Percentiles rank a stretch among this genome's conserved stretches.
phyloP scores from a whole-genome alignment of 345 rosid genomes.

The Melastoma malabathricum region DNA sequence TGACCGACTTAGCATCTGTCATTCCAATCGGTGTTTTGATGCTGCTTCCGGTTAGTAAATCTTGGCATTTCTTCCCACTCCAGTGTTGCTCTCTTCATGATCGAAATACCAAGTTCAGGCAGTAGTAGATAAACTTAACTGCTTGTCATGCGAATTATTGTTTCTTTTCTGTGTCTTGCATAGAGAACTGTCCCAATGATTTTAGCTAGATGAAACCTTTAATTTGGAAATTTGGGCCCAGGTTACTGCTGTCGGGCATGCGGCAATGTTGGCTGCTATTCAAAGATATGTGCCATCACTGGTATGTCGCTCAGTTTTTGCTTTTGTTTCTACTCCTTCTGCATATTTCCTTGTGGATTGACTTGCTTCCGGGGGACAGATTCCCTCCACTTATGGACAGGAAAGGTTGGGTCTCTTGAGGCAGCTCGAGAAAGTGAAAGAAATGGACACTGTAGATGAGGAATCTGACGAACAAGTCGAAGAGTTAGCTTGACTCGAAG shows the following conservation, averaged over 20 bases:
- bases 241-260: slow-evolving; percentile 98
- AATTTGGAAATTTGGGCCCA: slow-evolving; percentile 8
- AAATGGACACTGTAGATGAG: slow-evolving; percentile 38
- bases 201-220: too few species aligned
- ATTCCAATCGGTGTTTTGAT: slow-evolving; percentile 83
- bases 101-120: too few species aligned
- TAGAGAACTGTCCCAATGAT: too few species aligned
- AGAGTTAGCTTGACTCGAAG: slow-evolving; percentile 27
- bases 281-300: slow-evolving; percentile 80
- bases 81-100: too few species aligned
- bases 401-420: slow-evolving; percentile 84
- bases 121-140: too few species aligned
- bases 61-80: too few species aligned
- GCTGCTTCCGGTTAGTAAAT: slow-evolving; percentile 87
- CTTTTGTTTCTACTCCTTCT: too few species aligned
- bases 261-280: slow-evolving; percentile 92
- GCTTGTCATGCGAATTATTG: too few species aligned
- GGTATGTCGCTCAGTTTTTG: slow-evolving; percentile 23
- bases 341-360: not conserved
- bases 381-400: slow-evolving; percentile 88
- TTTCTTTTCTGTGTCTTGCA: too few species aligned
- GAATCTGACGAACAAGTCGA: slow-evolving; percentile 38
- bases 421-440: slow-evolving; percentile 83
- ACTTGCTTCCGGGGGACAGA: slow-evolving; percentile 20
- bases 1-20: slow-evolving; percentile 86